These are phyloP conservation scores for Sporothrix pseudoabietina DNA, from an alignment of 2,329 filamentous ascomycete species.

Conservation along the genomic window DNA sequence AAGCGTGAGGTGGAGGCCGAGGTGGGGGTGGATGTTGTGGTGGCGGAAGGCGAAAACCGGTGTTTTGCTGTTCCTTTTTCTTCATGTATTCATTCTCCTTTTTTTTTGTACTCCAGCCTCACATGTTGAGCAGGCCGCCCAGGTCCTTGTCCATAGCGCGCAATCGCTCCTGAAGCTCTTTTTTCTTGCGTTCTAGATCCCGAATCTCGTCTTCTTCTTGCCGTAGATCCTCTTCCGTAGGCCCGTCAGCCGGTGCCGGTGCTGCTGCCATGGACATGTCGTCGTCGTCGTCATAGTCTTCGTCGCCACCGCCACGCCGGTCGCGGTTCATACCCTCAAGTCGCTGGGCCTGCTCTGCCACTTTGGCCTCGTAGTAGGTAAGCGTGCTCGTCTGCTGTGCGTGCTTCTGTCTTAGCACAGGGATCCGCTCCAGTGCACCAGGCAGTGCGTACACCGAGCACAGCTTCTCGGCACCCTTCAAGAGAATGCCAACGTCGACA, in stretches of 20 bases:
- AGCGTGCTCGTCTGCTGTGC: slow-evolving; percentile 72
- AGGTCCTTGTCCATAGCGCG: slow-evolving; percentile 59
- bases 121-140: slow-evolving; percentile 57
- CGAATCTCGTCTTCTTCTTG: slow-evolving; percentile 68
- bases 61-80: background rate
- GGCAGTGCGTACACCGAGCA: slow-evolving; percentile 83
- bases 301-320: slow-evolving; percentile 55
- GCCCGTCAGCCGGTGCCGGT: slow-evolving; percentile 46
- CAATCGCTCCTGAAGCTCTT: slow-evolving; percentile 56
- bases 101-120: slow-evolving; percentile 33
- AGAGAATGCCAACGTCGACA: slow-evolving; percentile 81
- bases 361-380: slow-evolving; percentile 76
- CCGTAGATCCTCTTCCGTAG: slow-evolving; percentile 67
- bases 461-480: slow-evolving; percentile 86
- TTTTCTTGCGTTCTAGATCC: slow-evolving; percentile 59
- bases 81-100: background rate
- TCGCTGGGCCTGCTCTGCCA: slow-evolving; percentile 73
- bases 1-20: background rate
- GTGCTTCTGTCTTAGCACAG: slow-evolving; percentile 69
- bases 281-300: slow-evolving; percentile 54
- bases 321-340: slow-evolving; percentile 73
- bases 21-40: background rate
- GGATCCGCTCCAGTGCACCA: slow-evolving; percentile 76
- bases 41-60: background rate
- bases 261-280: slow-evolving; percentile 49